Evolutionary conservation across 352 stramenopile species (phyloP), one percentile per base, ranked within the genome.

Genomic region (Phytopythium kandeliae): DNA sequence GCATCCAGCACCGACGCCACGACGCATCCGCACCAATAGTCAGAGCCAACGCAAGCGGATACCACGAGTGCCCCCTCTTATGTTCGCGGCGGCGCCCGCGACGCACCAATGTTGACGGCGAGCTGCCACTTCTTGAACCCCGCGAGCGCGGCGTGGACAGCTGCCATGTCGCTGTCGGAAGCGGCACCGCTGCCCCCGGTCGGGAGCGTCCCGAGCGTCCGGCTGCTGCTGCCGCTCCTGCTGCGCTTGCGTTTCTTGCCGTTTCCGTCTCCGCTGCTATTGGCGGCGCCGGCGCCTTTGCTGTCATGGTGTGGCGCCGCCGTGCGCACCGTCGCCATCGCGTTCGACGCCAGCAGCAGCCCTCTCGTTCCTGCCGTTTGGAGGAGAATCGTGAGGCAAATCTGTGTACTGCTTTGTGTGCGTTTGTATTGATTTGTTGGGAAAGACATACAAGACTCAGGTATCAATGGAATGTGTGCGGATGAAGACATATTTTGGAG

Each of bases 181-280:
- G n/a, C 47, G 13, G 25, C 17, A 47, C 31, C 15, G 44, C 2
- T 35, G 4, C 13, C 10, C 47, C 26, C 6, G 37, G 30, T 3
- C 1, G 36, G n/a, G n/a, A n/a, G 10, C 19, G 36, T 2, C 36
- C 4, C 9, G 3, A 25, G 37, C 37, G 19, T 2, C 7, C 37
- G n/a, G 19, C 37, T 43, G 37, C 37, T 43, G 43, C 68, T 63
- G 22, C 31, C 4, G 24, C 47, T 31, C 12, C 54, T 43, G 48
- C 60, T 70, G 24, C 66, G 65, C 46, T 74, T 74, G 40, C 63
- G 66, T 56, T 76, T 75, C 42, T 62, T 36, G 8, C 31, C 41
- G 6, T 19, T 40, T 11, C 41, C 22, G 24, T 55, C 37, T 4
- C 35, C 35, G 17, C 21, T 40, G 35, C 35, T 17, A 2, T 13